Conservation (phyloP, 331 rosid genomes). For the Cucumis variabilis region DNA sequence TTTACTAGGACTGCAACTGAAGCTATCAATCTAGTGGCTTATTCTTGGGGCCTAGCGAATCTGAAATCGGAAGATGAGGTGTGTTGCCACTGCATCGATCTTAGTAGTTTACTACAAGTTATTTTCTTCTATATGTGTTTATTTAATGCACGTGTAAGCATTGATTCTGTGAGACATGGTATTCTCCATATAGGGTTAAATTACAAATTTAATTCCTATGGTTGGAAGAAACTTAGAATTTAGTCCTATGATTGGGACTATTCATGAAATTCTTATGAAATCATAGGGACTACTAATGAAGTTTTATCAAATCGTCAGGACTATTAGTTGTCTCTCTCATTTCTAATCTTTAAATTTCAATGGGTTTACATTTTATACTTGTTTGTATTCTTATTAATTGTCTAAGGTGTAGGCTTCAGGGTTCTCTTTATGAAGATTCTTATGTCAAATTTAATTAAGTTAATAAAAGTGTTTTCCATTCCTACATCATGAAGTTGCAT, state of each 20-base stretch:
- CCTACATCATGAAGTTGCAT: background rate
- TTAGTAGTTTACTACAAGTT: background rate
- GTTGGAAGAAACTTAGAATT: too few relatives aligned
- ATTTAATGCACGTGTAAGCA: background rate
- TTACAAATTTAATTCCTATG: background rate
- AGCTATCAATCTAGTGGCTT: slow-evolving; percentile 91
- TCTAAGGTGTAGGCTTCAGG: background rate
- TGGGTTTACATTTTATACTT: background rate
- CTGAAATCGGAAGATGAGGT: slow-evolving; percentile 84
- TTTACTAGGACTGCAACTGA: slow-evolving; percentile 93
- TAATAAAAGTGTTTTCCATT: background rate
- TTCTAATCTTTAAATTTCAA: background rate
- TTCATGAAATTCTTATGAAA: too few relatives aligned
- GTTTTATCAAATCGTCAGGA: too few relatives aligned
- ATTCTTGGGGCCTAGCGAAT: slow-evolving; percentile 85
- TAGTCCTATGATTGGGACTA: too few relatives aligned
- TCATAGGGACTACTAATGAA: too few relatives aligned
- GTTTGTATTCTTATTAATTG: background rate
- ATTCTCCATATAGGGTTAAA: background rate
- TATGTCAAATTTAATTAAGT: background rate
- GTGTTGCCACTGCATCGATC: background rate
- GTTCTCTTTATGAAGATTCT: background rate
- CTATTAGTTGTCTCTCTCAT: background rate
- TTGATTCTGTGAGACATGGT: background rate
- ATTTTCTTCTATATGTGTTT: slow-evolving; percentile 2